A percentile compares a stretch with the other conserved stretches of the same genome.
Conservation (phyloP, 176 grass and related monocot species). For the Paspalum vaginatum region DNA sequence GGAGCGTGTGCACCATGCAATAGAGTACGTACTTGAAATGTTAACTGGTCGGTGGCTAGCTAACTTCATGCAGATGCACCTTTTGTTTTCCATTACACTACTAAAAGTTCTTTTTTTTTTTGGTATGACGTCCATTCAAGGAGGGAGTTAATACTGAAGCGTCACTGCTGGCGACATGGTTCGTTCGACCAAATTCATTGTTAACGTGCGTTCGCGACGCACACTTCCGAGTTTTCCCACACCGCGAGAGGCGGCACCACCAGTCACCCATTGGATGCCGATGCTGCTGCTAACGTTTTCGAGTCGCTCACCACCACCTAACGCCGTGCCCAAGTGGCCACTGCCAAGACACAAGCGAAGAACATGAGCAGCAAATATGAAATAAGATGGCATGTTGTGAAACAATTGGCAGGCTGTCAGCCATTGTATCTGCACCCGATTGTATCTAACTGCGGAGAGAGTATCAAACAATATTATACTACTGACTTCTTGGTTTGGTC, state of each 20-base stretch:
- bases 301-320: conserved; percentile 36
- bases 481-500: conserved; percentile 28
- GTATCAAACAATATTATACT: conserved; percentile 21
- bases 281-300: conserved; percentile 37
- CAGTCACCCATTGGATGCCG: conserved; percentile 12
- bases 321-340: conserved; percentile 38
- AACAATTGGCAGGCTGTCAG: conserved; percentile 4
- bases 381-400: conserved; percentile 30
- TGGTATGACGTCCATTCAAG: conserved; percentile 32
- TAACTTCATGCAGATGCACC: conserved; percentile 40
- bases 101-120: neutral
- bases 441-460: conserved; percentile 23
- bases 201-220: too few relatives aligned
- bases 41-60: conserved; percentile 42
- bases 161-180: conserved; percentile 42
- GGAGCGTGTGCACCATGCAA: neutral
- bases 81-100: conserved; percentile 29
- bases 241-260: too few relatives aligned
- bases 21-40: neutral
- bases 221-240: too few relatives aligned
- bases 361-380: neutral
- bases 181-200: neutral
- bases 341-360: conserved; percentile 41
- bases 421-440: conserved; percentile 20
- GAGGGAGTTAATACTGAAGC: conserved; percentile 41